Evolutionary conservation across 768 basidiomycete genomes (phyloP).

Genomic region (Lentinula sp.): DNA sequence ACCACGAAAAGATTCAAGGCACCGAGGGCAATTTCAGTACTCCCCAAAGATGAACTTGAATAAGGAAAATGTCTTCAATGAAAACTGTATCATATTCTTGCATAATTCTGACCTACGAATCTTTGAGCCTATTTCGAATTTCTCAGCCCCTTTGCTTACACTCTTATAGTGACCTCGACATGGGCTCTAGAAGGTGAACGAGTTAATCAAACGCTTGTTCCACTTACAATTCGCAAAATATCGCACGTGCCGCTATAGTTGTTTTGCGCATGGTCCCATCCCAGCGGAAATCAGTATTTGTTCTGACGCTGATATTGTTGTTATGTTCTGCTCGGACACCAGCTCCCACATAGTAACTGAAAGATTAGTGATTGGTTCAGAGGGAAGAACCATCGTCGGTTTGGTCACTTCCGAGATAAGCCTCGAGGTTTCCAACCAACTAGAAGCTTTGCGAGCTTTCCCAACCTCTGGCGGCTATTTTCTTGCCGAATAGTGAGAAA

Average conservation of each 20-base stretch:
- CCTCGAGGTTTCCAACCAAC: background rate
- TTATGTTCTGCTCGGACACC: too few species aligned
- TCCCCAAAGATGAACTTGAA: conserved; percentile 20
- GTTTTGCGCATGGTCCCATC: background rate
- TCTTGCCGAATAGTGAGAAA: background rate
- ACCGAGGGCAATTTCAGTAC: conserved; percentile 53
- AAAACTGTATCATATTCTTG: background rate
- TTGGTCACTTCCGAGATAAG: background rate
- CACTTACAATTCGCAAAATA: background rate
- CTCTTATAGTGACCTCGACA: background rate
- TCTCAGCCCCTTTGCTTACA: too few species aligned
- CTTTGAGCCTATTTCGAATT: too few species aligned
- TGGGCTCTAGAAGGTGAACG: background rate
- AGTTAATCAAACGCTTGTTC: background rate
- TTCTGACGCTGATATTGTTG: too few species aligned
- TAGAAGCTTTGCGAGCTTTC: background rate
- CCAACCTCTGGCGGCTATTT: too few species aligned
- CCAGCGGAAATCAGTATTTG: background rate
- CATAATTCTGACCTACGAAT: too few species aligned
- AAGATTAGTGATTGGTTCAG: background rate
- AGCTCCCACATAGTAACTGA: background rate
- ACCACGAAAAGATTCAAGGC: conserved; percentile 85
- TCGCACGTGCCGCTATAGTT: background rate
- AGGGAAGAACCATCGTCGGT: background rate
- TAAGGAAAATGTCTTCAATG: background rate